Conservation (phyloP, 768 basidiomycete species). For the Mycena filopes region DNA sequence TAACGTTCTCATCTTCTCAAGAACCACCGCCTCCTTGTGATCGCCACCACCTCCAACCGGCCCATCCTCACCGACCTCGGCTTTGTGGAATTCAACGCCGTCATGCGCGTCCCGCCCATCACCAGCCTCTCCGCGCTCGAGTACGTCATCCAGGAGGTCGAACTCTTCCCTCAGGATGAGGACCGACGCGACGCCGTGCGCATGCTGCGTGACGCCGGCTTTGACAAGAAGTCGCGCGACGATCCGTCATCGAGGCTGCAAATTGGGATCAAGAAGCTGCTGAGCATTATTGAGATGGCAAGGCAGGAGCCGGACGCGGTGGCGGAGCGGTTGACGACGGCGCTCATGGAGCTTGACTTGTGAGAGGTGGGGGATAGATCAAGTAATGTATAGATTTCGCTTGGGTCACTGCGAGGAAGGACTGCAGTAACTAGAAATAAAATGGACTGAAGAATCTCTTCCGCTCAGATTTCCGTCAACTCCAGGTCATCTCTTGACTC, state of each 20-base stretch:
- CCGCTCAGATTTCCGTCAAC: no score
- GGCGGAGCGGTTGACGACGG: constrained; percentile 73
- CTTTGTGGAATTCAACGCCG: constrained; percentile 90
- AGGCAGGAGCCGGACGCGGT: constrained; percentile 92
- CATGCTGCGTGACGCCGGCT: constrained; percentile 80
- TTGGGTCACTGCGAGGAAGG: no score
- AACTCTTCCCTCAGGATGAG: constrained; percentile 71
- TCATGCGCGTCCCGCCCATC: constrained; percentile 87
- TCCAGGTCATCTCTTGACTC: no score
- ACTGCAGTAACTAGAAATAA: no score
- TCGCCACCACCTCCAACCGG: constrained; percentile 92
- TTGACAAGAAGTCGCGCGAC: constrained; percentile 62
- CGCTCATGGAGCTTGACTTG: constrained; percentile 64
- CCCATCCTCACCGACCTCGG: constrained; percentile 90
- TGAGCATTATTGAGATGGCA: constrained; percentile 95
- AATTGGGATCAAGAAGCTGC: constrained; percentile 93
- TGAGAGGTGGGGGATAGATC: background rate
- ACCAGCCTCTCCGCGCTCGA: constrained; percentile 77
- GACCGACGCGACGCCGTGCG: constrained; percentile 69
- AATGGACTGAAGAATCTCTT: no score
- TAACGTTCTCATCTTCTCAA: constrained; percentile 41
- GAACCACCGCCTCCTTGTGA: constrained; percentile 91
- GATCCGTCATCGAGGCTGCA: constrained; percentile 62
- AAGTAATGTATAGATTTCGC: no score
- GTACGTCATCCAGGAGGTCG: constrained; percentile 79